phyloP scores from a whole-genome alignment of 257 asterid species.

The Fraxinus pennsylvanica region DNA sequence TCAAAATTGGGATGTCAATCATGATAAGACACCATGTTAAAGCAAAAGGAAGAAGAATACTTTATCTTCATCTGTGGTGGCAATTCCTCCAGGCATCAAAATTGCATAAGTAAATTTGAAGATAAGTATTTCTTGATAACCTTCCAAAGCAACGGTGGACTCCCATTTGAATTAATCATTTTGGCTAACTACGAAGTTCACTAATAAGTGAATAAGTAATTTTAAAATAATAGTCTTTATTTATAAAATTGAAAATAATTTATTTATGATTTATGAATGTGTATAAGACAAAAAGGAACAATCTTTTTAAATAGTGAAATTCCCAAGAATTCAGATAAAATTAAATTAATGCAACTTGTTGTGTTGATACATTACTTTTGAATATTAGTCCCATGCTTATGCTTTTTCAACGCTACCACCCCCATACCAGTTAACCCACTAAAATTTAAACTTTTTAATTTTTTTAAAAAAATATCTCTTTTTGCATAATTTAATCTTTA shows the following conservation, averaged over 20 bases:
- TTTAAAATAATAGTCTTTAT: not conserved
- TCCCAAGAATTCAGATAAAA: not conserved
- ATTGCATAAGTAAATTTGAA: not conserved
- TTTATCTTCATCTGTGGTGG: not conserved
- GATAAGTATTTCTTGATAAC: not conserved
- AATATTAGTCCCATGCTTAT: not conserved
- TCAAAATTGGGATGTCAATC: not conserved
- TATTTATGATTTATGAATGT: not conserved
- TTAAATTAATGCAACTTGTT: not conserved
- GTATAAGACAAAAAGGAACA: not conserved
- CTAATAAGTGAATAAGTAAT: not conserved
- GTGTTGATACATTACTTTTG: not conserved
- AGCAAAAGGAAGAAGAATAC: not conserved
- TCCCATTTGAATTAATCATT: not conserved
- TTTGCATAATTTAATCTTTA: not conserved
- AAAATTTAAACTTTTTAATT: not conserved
- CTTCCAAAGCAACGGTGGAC: not conserved
- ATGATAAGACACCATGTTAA: not conserved
- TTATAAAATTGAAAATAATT: not conserved
- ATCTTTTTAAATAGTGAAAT: not conserved
- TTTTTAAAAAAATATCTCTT: no score
- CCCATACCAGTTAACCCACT: not conserved
- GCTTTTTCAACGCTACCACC: not conserved
- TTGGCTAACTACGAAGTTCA: not conserved
- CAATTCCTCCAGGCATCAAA: not conserved